Conservation (phyloP, 257 asterid species). For the Przewalskia tangutica region DNA sequence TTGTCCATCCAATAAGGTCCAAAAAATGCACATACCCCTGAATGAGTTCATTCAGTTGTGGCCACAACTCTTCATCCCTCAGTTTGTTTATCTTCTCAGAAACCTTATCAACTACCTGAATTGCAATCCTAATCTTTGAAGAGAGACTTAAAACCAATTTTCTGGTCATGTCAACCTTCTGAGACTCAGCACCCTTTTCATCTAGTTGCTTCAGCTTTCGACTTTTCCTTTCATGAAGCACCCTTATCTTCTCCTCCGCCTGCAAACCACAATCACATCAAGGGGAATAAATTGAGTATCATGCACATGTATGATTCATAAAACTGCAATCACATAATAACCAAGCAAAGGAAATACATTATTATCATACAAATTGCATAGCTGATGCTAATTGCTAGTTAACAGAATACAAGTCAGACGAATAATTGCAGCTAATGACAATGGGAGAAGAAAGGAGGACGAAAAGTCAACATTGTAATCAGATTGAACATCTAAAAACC, state of each 20-base stretch:
- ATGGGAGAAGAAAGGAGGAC: not conserved
- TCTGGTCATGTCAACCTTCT: conserved; percentile 71
- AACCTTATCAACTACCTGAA: conserved; percentile 86
- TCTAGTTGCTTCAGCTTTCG: conserved; percentile 56
- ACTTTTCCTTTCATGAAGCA: conserved; percentile 60
- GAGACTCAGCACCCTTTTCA: conserved; percentile 80
- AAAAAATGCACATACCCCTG: conserved; percentile 51
- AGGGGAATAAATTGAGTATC: not conserved
- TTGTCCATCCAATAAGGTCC: not conserved
- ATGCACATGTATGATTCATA: not conserved
- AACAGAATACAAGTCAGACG: not conserved
- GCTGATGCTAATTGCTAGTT: not conserved
- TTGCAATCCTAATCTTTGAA: conserved; percentile 79
- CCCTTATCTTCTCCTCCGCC: conserved; percentile 94
- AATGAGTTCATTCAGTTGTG: conserved; percentile 76
- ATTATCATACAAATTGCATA: not conserved
- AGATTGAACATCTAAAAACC: not conserved
- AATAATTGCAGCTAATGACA: not conserved
- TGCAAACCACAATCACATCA: conserved; percentile 19
- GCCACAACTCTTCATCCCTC: conserved; percentile 95
- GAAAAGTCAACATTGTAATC: not conserved
- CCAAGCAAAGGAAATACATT: not conserved
- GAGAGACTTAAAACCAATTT: conserved; percentile 61
- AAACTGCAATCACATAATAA: not conserved
- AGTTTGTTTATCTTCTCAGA: conserved; percentile 72